phyloP scores from a whole-genome alignment of 2,329 filamentous ascomycete species.

The Apiospora hydei region DNA sequence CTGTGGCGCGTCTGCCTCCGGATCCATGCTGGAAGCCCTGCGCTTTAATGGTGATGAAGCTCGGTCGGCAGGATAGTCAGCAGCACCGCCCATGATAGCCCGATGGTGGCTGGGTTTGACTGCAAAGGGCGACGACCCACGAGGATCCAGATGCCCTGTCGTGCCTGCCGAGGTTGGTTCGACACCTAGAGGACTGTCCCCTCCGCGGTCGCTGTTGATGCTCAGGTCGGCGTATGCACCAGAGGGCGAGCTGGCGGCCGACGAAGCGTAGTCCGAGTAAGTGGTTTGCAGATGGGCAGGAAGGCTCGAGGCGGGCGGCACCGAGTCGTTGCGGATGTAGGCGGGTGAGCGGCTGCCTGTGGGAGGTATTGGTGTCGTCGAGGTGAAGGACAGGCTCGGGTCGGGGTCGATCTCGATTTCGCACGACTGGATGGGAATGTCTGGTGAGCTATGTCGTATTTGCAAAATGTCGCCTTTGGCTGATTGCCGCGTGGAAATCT shows the following conservation, averaged over 20 bases:
- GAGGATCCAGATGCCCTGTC: conserved; percentile 40
- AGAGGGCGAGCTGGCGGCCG: conserved; percentile 65
- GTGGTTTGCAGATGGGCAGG: conserved; percentile 58
- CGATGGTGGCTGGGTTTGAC: conserved; percentile 54
- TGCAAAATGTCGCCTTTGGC: conserved; percentile 50
- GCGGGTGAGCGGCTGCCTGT: conserved; percentile 45
- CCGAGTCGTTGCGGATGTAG: conserved; percentile 40
- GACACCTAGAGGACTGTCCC: conserved; percentile 48
- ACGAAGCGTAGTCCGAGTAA: conserved; percentile 59
- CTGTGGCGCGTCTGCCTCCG: conserved; percentile 46
- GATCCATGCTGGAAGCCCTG: conserved; percentile 68
- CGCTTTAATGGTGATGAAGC: conserved; percentile 72
- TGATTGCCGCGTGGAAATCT: conserved; percentile 61
- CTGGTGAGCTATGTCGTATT: conserved; percentile 42
- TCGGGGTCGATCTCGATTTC: conserved; percentile 53
- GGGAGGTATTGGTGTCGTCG: conserved; percentile 47
- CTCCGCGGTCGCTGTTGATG: conserved; percentile 61
- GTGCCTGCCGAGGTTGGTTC: conserved; percentile 51
- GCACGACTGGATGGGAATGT: conserved; percentile 60
- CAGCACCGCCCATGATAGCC: conserved; percentile 66
- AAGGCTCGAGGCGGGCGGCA: conserved; percentile 57
- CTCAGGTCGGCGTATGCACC: conserved; percentile 64
- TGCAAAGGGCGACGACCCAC: conserved; percentile 60
- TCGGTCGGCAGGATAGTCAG: conserved; percentile 60
- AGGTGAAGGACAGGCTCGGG: conserved; percentile 59